Conservation (phyloP, 1,284 basidiomycete genomes). For the Vanrija sp. region DNA sequence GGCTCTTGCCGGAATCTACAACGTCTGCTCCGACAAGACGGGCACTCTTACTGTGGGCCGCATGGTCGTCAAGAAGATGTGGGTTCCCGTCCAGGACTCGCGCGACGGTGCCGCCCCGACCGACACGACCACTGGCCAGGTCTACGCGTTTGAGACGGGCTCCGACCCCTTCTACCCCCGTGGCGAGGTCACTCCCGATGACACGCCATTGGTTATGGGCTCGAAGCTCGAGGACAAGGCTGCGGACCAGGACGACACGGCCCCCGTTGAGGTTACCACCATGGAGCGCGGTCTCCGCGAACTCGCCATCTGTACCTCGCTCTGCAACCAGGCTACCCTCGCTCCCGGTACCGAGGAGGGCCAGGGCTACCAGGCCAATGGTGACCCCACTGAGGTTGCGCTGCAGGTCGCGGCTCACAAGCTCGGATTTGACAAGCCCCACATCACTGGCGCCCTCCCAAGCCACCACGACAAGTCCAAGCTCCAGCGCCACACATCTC, state of each 20-base stretch:
- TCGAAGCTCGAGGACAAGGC: constrained; percentile 17
- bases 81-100: constrained; percentile 50
- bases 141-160: constrained; percentile 49
- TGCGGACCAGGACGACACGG: constrained; percentile 8
- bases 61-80: constrained; percentile 58
- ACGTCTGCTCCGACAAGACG: constrained; percentile 64
- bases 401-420: constrained; percentile 63
- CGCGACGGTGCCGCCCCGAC: constrained; percentile 27
- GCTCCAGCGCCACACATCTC: constrained; percentile 4
- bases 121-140: constrained; percentile 38
- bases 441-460: constrained; percentile 38
- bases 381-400: constrained; percentile 65
- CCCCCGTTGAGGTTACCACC: constrained; percentile 28
- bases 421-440: constrained; percentile 49
- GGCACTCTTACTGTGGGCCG: constrained; percentile 61
- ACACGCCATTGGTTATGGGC: constrained; percentile 7
- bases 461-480: constrained; percentile 15
- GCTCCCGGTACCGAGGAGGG: constrained; percentile 41
- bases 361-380: constrained; percentile 62
- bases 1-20: constrained; percentile 60
- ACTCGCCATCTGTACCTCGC: constrained; percentile 50
- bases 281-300: constrained; percentile 33
- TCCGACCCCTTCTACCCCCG: constrained; percentile 52
- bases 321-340: constrained; percentile 54
- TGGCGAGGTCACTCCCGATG: constrained; percentile 40